phyloP scores from a whole-genome alignment of 139 green algal genomes.

The Chlorella sp. region DNA sequence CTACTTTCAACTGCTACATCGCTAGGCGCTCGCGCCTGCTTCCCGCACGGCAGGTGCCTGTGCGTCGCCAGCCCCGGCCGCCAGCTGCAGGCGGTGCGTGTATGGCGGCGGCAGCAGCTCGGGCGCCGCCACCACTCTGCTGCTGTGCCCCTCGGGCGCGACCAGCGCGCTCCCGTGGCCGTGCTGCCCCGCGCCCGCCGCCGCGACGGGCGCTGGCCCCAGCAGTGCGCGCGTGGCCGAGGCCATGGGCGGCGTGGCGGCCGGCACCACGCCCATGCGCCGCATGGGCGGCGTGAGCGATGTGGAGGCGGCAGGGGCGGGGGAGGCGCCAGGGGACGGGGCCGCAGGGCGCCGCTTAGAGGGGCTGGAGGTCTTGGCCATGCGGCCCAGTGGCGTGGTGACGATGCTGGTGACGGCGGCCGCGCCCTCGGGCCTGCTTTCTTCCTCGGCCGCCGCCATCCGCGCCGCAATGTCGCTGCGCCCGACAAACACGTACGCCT shows the following conservation, averaged over 20 bases:
- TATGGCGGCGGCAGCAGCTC: constrained; percentile 51
- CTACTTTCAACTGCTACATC: too few species aligned
- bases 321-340: neutral
- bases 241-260: constrained; percentile 2
- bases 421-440: constrained; percentile 7
- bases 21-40: too few species aligned
- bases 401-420: constrained; percentile 19
- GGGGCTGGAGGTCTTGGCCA: constrained; percentile 14
- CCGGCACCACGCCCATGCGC: neutral
- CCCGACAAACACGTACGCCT: constrained; percentile 81
- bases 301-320: neutral
- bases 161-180: constrained; percentile 1
- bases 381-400: constrained; percentile 27
- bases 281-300: neutral
- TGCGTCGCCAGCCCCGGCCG: too few species aligned
- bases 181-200: neutral
- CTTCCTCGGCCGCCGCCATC: constrained; percentile 36
- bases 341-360: neutral
- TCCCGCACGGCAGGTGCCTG: too few species aligned
- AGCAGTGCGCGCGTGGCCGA: neutral
- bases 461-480: constrained; percentile 85
- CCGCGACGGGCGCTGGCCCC: neutral
- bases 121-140: neutral
- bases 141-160: constrained; percentile 11
- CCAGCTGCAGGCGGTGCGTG: constrained; percentile 47